Evolutionary conservation across 805 yeast species (phyloP), one percentile per base, ranked within the genome.

Genomic region (Lachancea nothofagi): DNA sequence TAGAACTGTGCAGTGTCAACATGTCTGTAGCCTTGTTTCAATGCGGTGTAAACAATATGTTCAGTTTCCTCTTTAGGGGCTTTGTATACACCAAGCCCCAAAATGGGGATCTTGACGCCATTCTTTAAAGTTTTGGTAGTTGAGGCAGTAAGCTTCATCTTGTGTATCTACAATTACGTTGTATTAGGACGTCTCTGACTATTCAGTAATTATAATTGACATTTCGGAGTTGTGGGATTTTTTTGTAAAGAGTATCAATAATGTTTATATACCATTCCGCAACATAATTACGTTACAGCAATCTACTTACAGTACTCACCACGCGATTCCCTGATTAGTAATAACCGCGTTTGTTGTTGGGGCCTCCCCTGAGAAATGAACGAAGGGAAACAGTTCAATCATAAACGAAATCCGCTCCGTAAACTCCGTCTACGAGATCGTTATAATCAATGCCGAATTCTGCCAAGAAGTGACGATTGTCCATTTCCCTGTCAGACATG

Each of bases 21-120:
- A 56, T 77, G 83, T 40, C 94, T 73, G 72, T 84, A 84, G n/a
- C 95, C 95, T 33, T 69, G 67, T 60, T 83, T 80, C 59, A 84
- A 80, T 53, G 93, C 94, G 42, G 80, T 77, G 72, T 80, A 82
- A 47, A 82, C 77, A 44, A 75, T 74, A 45, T 77, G 78, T 33
- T 84, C 78, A 44, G 80, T 74, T 38, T 74, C 66, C 22, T 62
- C 73, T 31, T 72, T 69, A 55, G 75, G 71, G 45, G 81, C 77
- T 61, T 82, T 80, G 88, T 89, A 82, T 8, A 34, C 72, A 33
- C 90, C 90, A 44, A 80, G 73, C 36, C 89, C 89, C 47, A 79
- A 75, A 46, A 71, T 66, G 41, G 90, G 89, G 72, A 80, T 77
- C 45, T 70, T 66, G 45, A 68, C 63, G 34, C 87, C 88, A 46